Base-by-base conservation (phyloP, 2,329 filamentous ascomycete species). In the Huntiella omanensis region DNA sequence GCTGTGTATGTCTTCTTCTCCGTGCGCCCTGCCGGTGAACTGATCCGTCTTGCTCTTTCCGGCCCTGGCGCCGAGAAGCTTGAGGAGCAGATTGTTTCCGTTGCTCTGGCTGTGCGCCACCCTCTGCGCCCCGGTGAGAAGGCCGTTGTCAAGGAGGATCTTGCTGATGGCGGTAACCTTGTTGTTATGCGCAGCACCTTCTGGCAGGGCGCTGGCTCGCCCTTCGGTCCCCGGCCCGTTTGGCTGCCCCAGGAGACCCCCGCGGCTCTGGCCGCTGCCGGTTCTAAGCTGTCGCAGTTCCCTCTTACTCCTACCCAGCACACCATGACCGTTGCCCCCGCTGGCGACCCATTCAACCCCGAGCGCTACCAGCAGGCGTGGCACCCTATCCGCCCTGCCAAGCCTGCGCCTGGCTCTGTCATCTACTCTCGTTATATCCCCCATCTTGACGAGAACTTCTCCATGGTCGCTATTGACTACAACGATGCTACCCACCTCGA, bases 371-470 rank as follows among this genome's bases (percentile, higher is more conserved):
- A 64, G 52, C 73, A 80, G 57, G 66, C 73, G 8, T 76, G 73
- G 60, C 82, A 87, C 60, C 82, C 82, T 3, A 67, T 79, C 5
- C 76, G 83, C 6, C 75, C 76, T 1, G 69, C 75, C 33, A 87
- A 88, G 63, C 82, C 83, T 4, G 63, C 66, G 1, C 78, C 79
- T 0, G 80, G 80, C 3, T 71, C 77, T 1, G 69, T 80, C 50
- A 70, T 83, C 53, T 88, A 88, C 64, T 84, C 80, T 57, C 75
- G 83, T 48, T 87, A 78, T 65, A 78, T 87, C 50, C 80, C 81
- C 5, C 76, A 86, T 55, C 66, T 87, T 36, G 66, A 75, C 50
- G 78, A 87, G 65, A 80, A 74, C 52, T 87, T 87, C 59, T 83
- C 77, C 50, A 80, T 87, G 66, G 67, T 81, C n/a, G 75, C 74